Base-by-base conservation (phyloP, 352 stramenopile species). In the Pilasporangium apinafurcum region DNA sequence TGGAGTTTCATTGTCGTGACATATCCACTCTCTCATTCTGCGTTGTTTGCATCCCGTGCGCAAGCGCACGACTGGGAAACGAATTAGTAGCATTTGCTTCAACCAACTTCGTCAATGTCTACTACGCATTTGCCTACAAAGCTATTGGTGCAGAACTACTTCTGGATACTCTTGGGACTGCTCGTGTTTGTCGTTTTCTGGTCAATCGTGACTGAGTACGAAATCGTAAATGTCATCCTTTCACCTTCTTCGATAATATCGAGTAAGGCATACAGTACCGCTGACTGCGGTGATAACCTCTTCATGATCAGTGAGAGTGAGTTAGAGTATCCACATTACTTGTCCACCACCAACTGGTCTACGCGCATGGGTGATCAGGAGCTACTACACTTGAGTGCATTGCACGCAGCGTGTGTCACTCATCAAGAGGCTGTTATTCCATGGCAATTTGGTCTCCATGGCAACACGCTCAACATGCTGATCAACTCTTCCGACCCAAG, bases 371-470 rank as follows among this genome's bases (percentile, higher is more conserved):
- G 44, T 5, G 26, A 35, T 12, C 22, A 25, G 5, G 67, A 82
- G 20, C 44, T 65, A 9, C 51, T 68, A 14, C 69, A 86, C 32
- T 45, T 86, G 37, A 80, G 65, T 44, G 30, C 71, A 13, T 41
- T 86, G 25, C 73, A 86, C 9, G 53, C 47, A 2, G 65, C 63
- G 16, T 86, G 73, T 35, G 54, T 64, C n/a, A 12, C 25, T n/a
- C 26, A 73, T 47, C 56, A 55, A 2, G 67, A 78, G 29, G 70
- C 57, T 13, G 70, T 78, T 21, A 56, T 86, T n/a, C 59, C 63
- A 21, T 83, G 62, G 66, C 33, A 53, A 17, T 67, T 64, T 29
- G 71, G 63, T 7, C 52, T 45, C 21, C 54, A 48, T 1, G 30
- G 25, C 26, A 17, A 31, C 22, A 27, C 37, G 18, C 17, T 56